These are phyloP conservation scores for Didymosphaeria variabile DNA, from an alignment of 2,329 filamentous ascomycete species.

Conservation along the genomic window DNA sequence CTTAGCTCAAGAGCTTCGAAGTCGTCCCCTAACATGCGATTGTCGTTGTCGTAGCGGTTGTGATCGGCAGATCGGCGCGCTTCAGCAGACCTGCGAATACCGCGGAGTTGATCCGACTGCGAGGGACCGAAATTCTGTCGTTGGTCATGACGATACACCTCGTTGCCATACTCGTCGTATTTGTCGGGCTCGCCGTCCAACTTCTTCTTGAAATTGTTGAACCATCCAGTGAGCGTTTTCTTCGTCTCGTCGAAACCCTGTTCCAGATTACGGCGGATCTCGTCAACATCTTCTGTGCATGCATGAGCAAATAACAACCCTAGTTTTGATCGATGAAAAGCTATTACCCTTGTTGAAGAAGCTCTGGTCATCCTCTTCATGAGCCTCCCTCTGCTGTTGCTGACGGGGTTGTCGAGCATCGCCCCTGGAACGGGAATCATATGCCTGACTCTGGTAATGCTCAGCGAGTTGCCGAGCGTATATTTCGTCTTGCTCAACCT, in stretches of 20 bases:
- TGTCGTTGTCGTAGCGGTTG: slow-evolving; percentile 93
- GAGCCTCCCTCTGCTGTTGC: slow-evolving; percentile 56
- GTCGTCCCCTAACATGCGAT: slow-evolving; percentile 87
- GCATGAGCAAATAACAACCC: slow-evolving; percentile 6
- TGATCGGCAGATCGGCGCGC: slow-evolving; percentile 80
- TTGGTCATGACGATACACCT: slow-evolving; percentile 23
- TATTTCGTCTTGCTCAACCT: slow-evolving; percentile 88
- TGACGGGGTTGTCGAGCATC: slow-evolving; percentile 54
- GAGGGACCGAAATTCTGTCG: slow-evolving; percentile 50
- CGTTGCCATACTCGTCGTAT: slow-evolving; percentile 63
- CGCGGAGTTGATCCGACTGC: slow-evolving; percentile 51
- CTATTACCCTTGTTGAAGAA: slow-evolving; percentile 51
- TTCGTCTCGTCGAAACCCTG: slow-evolving; percentile 97
- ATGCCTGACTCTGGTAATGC: slow-evolving; percentile 72
- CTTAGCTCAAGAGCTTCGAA: slow-evolving; percentile 74
- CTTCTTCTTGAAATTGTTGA: slow-evolving; percentile 89
- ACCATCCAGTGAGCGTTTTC: slow-evolving; percentile 90
- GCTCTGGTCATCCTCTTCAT: slow-evolving; percentile 68
- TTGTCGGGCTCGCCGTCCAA: slow-evolving; percentile 85
- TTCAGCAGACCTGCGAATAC: slow-evolving; percentile 52
- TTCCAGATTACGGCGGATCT: slow-evolving; percentile 90
- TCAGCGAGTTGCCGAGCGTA: slow-evolving; percentile 93
- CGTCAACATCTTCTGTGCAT: slow-evolving; percentile 80
- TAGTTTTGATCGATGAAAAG: not conserved
- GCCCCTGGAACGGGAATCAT: slow-evolving; percentile 42